phyloP scores from a whole-genome alignment of 2,329 filamentous ascomycete genomes.

The Talaromyces sp. region DNA sequence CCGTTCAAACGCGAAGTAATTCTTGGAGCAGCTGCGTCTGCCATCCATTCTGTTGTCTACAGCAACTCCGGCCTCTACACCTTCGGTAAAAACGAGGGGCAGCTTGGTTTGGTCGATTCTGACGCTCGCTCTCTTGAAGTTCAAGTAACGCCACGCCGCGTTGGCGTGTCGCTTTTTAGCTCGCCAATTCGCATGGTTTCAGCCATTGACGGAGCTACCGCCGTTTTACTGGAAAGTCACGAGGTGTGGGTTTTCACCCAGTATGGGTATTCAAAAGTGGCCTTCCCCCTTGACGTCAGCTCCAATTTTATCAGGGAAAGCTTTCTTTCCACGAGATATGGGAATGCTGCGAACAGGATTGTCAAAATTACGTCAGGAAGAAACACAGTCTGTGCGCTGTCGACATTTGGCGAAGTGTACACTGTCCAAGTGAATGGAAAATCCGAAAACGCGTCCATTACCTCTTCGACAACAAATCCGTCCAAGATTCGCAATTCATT shows the following conservation, averaged over 20 bases:
- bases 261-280: constrained; percentile 88
- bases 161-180: constrained; percentile 76
- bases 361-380: constrained; percentile 75
- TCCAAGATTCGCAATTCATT: constrained; percentile 81
- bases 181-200: constrained; percentile 71
- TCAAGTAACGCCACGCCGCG: constrained; percentile 77
- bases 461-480: constrained; percentile 83
- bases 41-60: constrained; percentile 86
- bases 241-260: constrained; percentile 93
- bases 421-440: constrained; percentile 72
- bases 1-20: constrained; percentile 81
- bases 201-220: constrained; percentile 85
- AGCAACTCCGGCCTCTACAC: constrained; percentile 78
- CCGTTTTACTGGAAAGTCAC: constrained; percentile 76
- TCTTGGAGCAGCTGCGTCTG: constrained; percentile 77
- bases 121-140: constrained; percentile 84
- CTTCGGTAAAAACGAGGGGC: constrained; percentile 92
- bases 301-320: constrained; percentile 64
- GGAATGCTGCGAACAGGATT: constrained; percentile 63
- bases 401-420: constrained; percentile 78
- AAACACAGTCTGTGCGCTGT: constrained; percentile 86
- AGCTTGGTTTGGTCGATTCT: constrained; percentile 89
- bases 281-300: constrained; percentile 70
- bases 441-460: constrained; percentile 54
- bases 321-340: constrained; percentile 61